Conservation (phyloP, 1,284 basidiomycete genomes). For the Fomitopsis pinicola region DNA sequence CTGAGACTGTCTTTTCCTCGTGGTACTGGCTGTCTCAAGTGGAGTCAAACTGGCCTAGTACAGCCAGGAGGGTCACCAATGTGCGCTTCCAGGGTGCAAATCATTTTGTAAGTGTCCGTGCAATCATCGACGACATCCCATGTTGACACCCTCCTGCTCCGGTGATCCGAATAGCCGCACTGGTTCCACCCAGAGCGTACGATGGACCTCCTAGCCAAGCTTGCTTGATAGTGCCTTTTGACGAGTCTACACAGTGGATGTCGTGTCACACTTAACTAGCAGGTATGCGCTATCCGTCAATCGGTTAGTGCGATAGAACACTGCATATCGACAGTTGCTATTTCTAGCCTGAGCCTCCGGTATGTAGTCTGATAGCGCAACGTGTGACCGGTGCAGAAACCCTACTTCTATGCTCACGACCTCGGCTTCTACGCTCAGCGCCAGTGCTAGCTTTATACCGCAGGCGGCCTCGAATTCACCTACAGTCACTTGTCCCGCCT, state of each 20-base stretch:
- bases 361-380: no score
- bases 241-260: neutral
- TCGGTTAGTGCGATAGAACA: no score
- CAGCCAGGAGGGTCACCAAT: slow-evolving; percentile 1
- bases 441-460: no score
- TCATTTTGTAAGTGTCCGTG: no score
- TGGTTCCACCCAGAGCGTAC: neutral
- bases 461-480: neutral
- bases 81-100: neutral
- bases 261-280: no score
- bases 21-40: slow-evolving; percentile 2
- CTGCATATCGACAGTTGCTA: no score
- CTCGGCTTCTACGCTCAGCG: no score
- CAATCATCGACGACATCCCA: neutral
- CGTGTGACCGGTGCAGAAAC: no score
- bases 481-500: neutral
- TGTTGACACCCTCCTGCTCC: neutral
- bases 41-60: neutral
- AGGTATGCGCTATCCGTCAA: neutral
- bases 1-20: slow-evolving; percentile 11
- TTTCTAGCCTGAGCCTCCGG: no score
- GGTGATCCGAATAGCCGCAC: neutral
- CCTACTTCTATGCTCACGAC: no score
- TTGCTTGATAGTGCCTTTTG: neutral
- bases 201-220: neutral